phyloP scores from a whole-genome alignment of 176 grass and related monocot species.

The Typha latifolia region DNA sequence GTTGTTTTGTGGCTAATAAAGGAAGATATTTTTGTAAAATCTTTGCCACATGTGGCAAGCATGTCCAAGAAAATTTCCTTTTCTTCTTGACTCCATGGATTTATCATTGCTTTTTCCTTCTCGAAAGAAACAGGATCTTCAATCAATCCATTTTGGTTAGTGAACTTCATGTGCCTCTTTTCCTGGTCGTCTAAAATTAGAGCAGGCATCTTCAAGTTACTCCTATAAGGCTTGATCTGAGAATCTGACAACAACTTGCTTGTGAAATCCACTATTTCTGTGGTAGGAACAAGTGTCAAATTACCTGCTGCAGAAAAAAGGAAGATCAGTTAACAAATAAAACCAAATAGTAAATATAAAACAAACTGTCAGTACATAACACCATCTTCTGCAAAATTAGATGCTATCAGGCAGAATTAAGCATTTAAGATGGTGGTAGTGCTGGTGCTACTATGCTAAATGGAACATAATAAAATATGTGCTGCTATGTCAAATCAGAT shows the following conservation, averaged over 20 bases:
- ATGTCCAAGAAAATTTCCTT: constrained; percentile 88
- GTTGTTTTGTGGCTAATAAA: constrained; percentile 82
- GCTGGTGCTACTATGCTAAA: too few relatives aligned
- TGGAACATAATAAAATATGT: too few relatives aligned
- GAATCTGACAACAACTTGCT: constrained; percentile 55
- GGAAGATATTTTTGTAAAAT: constrained; percentile 83
- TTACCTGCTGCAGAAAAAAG: constrained; percentile 44
- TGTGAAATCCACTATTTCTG: constrained; percentile 60
- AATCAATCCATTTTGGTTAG: constrained; percentile 64
- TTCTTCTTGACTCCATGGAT: constrained; percentile 78
- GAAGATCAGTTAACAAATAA: not conserved
- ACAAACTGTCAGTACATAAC: not conserved
- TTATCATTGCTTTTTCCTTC: constrained; percentile 60
- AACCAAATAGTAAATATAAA: not conserved
- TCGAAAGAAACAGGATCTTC: constrained; percentile 60
- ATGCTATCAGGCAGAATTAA: too few relatives aligned
- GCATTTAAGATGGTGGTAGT: too few relatives aligned
- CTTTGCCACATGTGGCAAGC: constrained; percentile 78
- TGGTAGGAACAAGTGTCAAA: constrained; percentile 40
- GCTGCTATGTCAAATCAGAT: too few relatives aligned
- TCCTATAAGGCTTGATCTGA: constrained; percentile 55
- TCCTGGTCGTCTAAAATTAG: constrained; percentile 65
- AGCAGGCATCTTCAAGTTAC: constrained; percentile 81
- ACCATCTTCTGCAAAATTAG: not conserved
- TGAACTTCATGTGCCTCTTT: constrained; percentile 38